A percentile compares a stretch with the other conserved stretches of the same genome.
Conservation (phyloP, 345 rosid genomes). For the Sisymbrium altissimum region DNA sequence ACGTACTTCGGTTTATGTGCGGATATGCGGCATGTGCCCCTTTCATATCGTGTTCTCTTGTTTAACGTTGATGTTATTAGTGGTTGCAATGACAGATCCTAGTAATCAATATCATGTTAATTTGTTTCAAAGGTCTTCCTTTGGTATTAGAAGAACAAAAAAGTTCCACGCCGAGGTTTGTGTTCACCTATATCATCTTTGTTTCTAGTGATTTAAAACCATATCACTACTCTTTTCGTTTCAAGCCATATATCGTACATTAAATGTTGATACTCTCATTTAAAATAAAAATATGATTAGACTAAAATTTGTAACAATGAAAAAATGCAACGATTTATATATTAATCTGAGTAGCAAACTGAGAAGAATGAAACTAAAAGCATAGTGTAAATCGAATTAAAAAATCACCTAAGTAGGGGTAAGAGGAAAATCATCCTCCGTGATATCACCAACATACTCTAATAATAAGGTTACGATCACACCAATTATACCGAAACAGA, state of each 20-base stretch:
- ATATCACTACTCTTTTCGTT: not conserved
- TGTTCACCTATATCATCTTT: not conserved
- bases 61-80: not conserved
- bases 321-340: not conserved
- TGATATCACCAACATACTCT: not conserved
- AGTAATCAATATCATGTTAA: not conserved
- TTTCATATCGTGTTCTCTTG: not conserved
- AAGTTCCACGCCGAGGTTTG: too few species aligned
- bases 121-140: not conserved
- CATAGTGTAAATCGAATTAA: not conserved
- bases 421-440: not conserved
- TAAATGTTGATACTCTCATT: not conserved
- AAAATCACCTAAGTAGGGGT: conserved; percentile 16
- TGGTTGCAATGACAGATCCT: not conserved
- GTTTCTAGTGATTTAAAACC: not conserved
- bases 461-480: not conserved
- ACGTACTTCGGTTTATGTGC: not conserved
- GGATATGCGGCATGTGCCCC: too few species aligned
- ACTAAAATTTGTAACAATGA: not conserved
- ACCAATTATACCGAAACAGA: conserved; percentile 15
- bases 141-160: not conserved
- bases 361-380: not conserved
- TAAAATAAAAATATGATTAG: too few species aligned
- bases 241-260: not conserved
- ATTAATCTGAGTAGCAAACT: not conserved